These are phyloP conservation scores for Helichrysum umbraculigerum DNA, from an alignment of 129 eudicot species.

Conservation along the genomic window DNA sequence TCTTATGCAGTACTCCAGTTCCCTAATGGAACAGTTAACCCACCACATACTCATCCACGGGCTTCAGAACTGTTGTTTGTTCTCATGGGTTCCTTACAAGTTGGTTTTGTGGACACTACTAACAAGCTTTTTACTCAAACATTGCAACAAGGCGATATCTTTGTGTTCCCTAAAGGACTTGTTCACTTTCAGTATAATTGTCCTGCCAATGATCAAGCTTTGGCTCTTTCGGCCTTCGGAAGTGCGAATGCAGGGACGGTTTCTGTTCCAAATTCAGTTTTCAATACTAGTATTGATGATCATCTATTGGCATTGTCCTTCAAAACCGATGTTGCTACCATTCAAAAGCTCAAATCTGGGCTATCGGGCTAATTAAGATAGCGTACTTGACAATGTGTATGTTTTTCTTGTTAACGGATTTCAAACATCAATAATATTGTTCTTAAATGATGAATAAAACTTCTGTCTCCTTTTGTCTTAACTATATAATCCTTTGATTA, in stretches of 20 bases:
- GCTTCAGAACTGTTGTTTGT: conserved; percentile 33
- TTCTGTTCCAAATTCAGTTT: conserved; percentile 29
- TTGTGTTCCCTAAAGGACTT: conserved; percentile 34
- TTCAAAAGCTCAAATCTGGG: conserved; percentile 34
- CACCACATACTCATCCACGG: conserved; percentile 32
- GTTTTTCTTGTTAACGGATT: background rate
- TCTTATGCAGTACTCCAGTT: conserved; percentile 27
- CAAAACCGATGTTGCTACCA: conserved; percentile 33
- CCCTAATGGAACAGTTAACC: conserved; percentile 30
- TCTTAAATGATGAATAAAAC: conserved; percentile 6
- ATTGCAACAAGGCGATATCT: conserved; percentile 29
- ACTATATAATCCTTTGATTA: too few relatives aligned
- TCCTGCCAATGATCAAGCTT: conserved; percentile 11
- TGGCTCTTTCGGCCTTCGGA: conserved; percentile 28
- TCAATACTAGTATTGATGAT: conserved; percentile 27
- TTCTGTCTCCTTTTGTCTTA: too few relatives aligned
- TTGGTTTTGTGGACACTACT: conserved; percentile 32
- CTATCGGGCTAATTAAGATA: conserved; percentile 10
- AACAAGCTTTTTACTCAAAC: conserved; percentile 26
- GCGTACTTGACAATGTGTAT: background rate
- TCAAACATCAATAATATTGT: background rate
- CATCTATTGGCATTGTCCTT: conserved; percentile 27
- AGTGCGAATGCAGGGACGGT: conserved; percentile 32
- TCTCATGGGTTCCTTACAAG: conserved; percentile 22
- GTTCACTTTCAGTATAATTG: conserved; percentile 31